Evolutionary conservation across 257 asterid genomes (phyloP), one percentile per base, ranked within the genome.

Genomic region (Salvia rosmarinus): DNA sequence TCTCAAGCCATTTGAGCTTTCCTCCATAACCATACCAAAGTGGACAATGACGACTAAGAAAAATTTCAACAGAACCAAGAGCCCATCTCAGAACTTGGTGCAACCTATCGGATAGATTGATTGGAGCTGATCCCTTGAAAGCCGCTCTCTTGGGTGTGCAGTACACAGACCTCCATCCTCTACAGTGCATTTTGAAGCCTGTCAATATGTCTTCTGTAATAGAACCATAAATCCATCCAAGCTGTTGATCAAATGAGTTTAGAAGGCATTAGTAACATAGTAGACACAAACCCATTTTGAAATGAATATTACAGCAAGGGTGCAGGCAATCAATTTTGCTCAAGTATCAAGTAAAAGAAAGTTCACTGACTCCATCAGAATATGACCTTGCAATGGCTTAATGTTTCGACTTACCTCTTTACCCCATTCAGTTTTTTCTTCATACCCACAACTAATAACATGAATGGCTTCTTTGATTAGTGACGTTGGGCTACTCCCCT

Each of bases 161-260:
- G 67, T 88, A 90, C 63, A 90, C 86, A 40, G 96, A 88, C 77
- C 83, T 83, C 93, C 95, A 88, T 35, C 95, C 96, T 86, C 96
- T 75, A 67, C 95, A 88, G 64, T 88, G 96, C 95, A 90, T 88
- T 85, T 90, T 90, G 80, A 90, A 88, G 28, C 96, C 95, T 3
- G 96, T 88, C 81, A 90, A 77, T 28, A 90, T 90, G 74, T 90
- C 96, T 74, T 90, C 93, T 51, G 95, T 90, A 34, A 88, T 77
- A n/a, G 96, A 90, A 75, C 96, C 96, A 68, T 88, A 90, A 76
- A 90, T 88, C 96, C 95, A 90, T 59, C 96, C 96, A 82, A 90
- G 83, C 96, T 90, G 95, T 16, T 64, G 58, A 67, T 21, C 49
- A 55, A 70, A 42, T 19, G 51, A 66, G 5, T 37, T 62, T 43